Evolutionary conservation across 2,329 filamentous ascomycete genomes (phyloP).

Genomic region (Aureobasidium namibiae): DNA sequence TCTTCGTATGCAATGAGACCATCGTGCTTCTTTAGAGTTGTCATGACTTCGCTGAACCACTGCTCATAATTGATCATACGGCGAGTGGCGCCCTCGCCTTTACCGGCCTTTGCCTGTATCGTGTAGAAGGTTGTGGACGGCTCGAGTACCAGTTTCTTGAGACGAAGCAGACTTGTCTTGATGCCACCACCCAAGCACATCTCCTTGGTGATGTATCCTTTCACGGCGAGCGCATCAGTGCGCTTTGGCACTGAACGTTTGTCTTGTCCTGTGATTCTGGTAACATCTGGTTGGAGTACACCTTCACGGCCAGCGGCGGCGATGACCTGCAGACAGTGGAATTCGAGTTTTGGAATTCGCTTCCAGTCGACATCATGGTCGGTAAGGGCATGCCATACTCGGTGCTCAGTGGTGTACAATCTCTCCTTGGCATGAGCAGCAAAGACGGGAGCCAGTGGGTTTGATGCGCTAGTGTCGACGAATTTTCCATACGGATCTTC

Average conservation of each 20-base stretch:
- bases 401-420: constrained; percentile 45
- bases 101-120: constrained; percentile 8
- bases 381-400: constrained; percentile 52
- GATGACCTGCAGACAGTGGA: constrained; percentile 50
- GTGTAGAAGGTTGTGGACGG: constrained; percentile 9
- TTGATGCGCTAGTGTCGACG: constrained; percentile 6
- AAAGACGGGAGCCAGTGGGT: constrained; percentile 5
- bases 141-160: constrained; percentile 40
- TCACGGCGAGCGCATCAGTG: constrained; percentile 47
- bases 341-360: constrained; percentile 47
- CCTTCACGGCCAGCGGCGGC: constrained; percentile 46
- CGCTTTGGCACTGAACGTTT: constrained; percentile 56
- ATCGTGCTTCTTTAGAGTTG: constrained; percentile 40
- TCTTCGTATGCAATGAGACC: constrained; percentile 45
- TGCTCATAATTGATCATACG: constrained; percentile 35
- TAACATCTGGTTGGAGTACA: constrained; percentile 50
- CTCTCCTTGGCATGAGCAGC: constrained; percentile 20
- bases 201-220: constrained; percentile 55
- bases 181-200: constrained; percentile 39
- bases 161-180: constrained; percentile 49
- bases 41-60: constrained; percentile 42
- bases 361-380: constrained; percentile 51
- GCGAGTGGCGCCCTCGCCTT: constrained; percentile 4
- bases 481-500: constrained; percentile 19
- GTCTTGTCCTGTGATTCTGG: constrained; percentile 50